phyloP scores from a whole-genome alignment of 345 rosid genomes.

The Mallotus nudiflorus region DNA sequence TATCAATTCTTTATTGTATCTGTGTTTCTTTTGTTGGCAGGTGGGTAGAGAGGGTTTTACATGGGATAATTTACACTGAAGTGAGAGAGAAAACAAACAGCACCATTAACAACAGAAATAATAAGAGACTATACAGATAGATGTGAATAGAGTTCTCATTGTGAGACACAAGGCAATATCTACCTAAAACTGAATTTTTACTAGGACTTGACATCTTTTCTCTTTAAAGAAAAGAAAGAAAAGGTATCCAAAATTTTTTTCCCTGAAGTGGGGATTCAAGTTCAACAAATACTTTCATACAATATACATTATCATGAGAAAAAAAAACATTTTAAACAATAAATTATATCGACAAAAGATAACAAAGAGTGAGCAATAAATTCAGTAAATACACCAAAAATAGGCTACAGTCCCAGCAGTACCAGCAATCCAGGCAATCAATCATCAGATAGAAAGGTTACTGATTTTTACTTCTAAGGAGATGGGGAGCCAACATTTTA shows the following conservation, averaged over 20 bases:
- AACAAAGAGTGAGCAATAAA: neutral
- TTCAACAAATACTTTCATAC: neutral
- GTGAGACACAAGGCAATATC: neutral
- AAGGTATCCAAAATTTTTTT: neutral
- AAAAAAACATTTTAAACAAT: neutral
- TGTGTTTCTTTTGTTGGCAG: neutral
- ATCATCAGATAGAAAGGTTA: slow-evolving; percentile 22
- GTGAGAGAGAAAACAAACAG: neutral
- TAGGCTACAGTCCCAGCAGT: neutral
- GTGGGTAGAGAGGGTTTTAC: no score
- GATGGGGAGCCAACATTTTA: slow-evolving; percentile 98
- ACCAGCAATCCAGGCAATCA: slow-evolving; percentile 6
- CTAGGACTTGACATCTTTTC: neutral
- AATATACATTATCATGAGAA: neutral
- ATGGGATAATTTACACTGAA: neutral
- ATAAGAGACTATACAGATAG: neutral
- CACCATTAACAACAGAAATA: neutral
- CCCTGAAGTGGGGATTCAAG: neutral
- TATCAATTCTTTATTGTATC: neutral
- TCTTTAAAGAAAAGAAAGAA: no score
- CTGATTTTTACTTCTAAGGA: slow-evolving; percentile 96
- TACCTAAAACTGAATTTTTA: neutral
- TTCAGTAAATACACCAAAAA: neutral
- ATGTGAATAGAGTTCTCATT: neutral
- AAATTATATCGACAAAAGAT: neutral